These are phyloP conservation scores for Apiotrichum sp. DNA, from an alignment of 1,284 basidiomycete species.

Conservation along the genomic window DNA sequence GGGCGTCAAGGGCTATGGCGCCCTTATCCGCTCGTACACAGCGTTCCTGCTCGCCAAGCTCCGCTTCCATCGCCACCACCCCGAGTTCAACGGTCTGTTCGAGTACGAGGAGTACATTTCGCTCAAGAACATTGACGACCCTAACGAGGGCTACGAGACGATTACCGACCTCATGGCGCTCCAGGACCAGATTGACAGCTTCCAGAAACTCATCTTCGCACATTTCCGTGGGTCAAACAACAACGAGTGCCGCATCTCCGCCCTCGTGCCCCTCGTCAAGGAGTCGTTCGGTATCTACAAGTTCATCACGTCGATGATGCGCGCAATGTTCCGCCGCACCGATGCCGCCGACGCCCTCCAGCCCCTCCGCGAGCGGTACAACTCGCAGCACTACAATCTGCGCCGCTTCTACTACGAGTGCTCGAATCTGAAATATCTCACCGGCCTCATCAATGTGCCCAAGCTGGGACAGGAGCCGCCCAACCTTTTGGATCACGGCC, in stretches of 20 bases:
- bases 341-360: slow-evolving; percentile 79
- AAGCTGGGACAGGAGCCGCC: slow-evolving; percentile 95
- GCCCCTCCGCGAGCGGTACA: slow-evolving; percentile 76
- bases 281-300: slow-evolving; percentile 96
- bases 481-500: slow-evolving; percentile 73
- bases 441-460: slow-evolving; percentile 90
- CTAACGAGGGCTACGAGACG: slow-evolving; percentile 95
- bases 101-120: slow-evolving; percentile 97
- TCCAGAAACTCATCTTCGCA: slow-evolving; percentile 91
- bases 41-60: slow-evolving; percentile 91
- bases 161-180: slow-evolving; percentile 91
- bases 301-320: slow-evolving; percentile 94
- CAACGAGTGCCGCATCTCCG: slow-evolving; percentile 91
- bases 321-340: slow-evolving; percentile 88
- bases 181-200: slow-evolving; percentile 94
- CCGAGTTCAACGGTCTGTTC: slow-evolving; percentile 92
- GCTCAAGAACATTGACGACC: slow-evolving; percentile 91
- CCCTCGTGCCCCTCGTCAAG: slow-evolving; percentile 88
- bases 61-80: slow-evolving; percentile 83
- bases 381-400: slow-evolving; percentile 79
- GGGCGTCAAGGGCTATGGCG: slow-evolving; percentile 74
- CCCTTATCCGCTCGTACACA: slow-evolving; percentile 88
- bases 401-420: slow-evolving; percentile 97
- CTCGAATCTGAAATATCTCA: slow-evolving; percentile 91
- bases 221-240: slow-evolving; percentile 83